phyloP scores from a whole-genome alignment of 2,329 filamentous ascomycete genomes.

The Fusarium domesticum region DNA sequence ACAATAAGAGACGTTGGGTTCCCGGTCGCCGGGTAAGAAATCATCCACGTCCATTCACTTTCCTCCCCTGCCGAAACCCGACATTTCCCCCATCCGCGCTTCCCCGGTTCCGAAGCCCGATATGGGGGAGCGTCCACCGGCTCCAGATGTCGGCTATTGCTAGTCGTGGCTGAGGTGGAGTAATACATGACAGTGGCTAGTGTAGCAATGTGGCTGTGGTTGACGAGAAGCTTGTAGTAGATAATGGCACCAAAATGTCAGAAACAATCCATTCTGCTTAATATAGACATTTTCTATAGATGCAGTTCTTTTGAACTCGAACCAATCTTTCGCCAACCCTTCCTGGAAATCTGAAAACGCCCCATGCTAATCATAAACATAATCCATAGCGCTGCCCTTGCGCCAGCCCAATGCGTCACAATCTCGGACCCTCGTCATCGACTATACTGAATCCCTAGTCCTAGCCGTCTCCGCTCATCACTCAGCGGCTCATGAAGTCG shows the following conservation, averaged over 20 bases:
- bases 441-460: conserved; percentile 52
- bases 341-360: neutral
- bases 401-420: neutral
- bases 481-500: conserved; percentile 40
- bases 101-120: conserved; percentile 20
- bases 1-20: conserved; percentile 1
- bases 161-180: neutral
- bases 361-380: neutral
- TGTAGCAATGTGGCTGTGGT: no score
- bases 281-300: no score
- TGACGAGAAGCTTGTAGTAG: no score
- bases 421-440: conserved; percentile 8
- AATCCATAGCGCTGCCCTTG: conserved; percentile 9
- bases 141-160: conserved; percentile 27
- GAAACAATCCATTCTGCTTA: no score
- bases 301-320: no score
- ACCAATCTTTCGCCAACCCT: neutral
- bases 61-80: conserved; percentile 17
- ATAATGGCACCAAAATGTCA: no score
- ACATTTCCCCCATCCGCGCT: conserved; percentile 6
- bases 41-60: conserved; percentile 16
- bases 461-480: conserved; percentile 42
- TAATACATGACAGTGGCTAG: conserved; percentile 7
- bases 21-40: conserved; percentile 21
- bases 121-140: conserved; percentile 15